Evolutionary conservation across 1,284 basidiomycete genomes (phyloP).

Genomic region (Schizophyllum commune): DNA sequence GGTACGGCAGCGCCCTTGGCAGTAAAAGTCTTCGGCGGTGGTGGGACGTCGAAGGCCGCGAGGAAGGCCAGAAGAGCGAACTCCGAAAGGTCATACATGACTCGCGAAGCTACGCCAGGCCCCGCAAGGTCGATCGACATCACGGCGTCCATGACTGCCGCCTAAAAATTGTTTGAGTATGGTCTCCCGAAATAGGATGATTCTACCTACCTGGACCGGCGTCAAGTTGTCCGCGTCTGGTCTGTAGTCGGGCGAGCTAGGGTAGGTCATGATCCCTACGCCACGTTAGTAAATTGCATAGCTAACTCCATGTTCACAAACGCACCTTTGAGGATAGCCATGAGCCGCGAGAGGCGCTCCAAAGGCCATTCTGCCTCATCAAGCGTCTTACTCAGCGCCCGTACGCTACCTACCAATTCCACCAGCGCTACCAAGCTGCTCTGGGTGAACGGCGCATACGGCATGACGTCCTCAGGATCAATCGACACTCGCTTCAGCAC

Average conservation of each 20-base stretch:
- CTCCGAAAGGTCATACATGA: constrained; percentile 81
- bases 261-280: constrained; percentile 72
- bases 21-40: constrained; percentile 6
- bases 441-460: constrained; percentile 65
- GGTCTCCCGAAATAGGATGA: neutral
- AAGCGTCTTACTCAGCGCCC: constrained; percentile 38
- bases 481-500: constrained; percentile 25
- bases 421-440: constrained; percentile 80
- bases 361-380: constrained; percentile 58
- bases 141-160: constrained; percentile 64
- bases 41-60: constrained; percentile 56
- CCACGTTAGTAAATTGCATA: constrained; percentile 1
- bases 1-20: constrained; percentile 14
- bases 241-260: constrained; percentile 77
- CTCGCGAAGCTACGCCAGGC: constrained; percentile 57
- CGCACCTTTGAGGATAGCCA: constrained; percentile 70
- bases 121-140: constrained; percentile 57
- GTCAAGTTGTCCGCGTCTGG: constrained; percentile 81
- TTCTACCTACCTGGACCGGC: constrained; percentile 63
- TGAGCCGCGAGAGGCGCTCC: constrained; percentile 55
- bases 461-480: constrained; percentile 16
- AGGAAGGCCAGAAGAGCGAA: constrained; percentile 81
- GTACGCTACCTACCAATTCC: constrained; percentile 59
- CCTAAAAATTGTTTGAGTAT: constrained; percentile 28
- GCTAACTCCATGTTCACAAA: constrained; percentile 17